Evolutionary conservation across 495 filamentous ascomycete genomes (phyloP).

Genomic region (Echria macrotheca): DNA sequence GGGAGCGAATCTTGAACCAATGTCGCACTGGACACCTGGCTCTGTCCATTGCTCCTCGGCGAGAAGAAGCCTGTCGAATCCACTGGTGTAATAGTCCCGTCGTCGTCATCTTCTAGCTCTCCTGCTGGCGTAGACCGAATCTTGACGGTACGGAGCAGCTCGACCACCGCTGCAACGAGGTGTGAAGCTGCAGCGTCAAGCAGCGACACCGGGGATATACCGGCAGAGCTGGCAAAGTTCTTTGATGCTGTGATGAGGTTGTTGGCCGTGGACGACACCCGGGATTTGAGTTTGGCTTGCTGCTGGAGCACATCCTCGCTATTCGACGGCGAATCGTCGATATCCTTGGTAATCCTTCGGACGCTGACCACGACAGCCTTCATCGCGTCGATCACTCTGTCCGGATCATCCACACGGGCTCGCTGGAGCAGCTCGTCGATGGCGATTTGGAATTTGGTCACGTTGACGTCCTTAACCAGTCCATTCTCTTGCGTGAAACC

Average conservation of each 20-base stretch:
- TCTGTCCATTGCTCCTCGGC: constrained; percentile 35
- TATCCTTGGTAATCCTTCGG: constrained; percentile 72
- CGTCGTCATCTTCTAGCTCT: constrained; percentile 72
- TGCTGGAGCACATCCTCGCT: constrained; percentile 44
- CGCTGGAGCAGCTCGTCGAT: constrained; percentile 86
- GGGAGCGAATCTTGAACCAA: constrained; percentile 34
- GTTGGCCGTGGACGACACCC: constrained; percentile 86
- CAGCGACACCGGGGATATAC: constrained; percentile 89
- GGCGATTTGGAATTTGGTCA: constrained; percentile 91
- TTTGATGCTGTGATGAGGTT: constrained; percentile 91
- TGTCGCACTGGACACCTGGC: constrained; percentile 24
- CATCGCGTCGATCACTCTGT: constrained; percentile 69
- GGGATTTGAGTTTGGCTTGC: constrained; percentile 63
- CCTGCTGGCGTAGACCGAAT: constrained; percentile 68
- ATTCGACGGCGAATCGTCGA: constrained; percentile 52
- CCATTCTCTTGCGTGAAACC: constrained; percentile 68
- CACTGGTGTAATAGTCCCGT: constrained; percentile 50
- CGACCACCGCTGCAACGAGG: constrained; percentile 76
- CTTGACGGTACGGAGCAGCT: constrained; percentile 76
- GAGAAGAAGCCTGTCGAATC: constrained; percentile 51
- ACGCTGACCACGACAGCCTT: constrained; percentile 75
- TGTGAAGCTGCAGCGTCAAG: constrained; percentile 95
- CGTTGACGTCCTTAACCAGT: constrained; percentile 79
- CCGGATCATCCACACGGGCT: constrained; percentile 66
- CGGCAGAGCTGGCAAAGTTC: constrained; percentile 74